Evolutionary conservation across 306 rosid genomes (phyloP).

Genomic region (Lablab purpureus): DNA sequence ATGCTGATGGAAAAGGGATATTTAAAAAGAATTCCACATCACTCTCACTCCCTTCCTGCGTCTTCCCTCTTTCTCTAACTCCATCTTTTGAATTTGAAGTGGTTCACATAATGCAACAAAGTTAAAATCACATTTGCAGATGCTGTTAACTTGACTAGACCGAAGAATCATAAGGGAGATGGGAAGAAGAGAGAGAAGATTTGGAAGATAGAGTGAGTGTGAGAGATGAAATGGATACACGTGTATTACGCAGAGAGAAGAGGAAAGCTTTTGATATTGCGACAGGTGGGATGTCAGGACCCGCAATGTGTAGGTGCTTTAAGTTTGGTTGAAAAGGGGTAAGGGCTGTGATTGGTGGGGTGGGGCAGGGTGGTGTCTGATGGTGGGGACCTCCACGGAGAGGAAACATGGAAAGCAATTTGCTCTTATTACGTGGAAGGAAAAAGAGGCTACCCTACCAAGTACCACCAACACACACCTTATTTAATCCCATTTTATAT

Average conservation of each 20-base stretch:
- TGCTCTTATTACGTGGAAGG: conserved; percentile 7
- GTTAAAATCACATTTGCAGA: conserved; percentile 4
- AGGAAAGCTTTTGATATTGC: conserved; percentile 47
- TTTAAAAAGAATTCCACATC: conserved; percentile 42
- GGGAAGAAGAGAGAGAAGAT: too few relatives aligned
- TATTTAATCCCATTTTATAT: conserved; percentile 8
- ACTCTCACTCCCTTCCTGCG: conserved; percentile 8
- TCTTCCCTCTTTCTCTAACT: neutral
- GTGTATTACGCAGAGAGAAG: conserved; percentile 47
- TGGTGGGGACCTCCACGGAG: conserved; percentile 45
- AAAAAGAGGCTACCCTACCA: conserved; percentile 31
- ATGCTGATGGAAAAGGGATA: conserved; percentile 41
- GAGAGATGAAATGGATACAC: conserved; percentile 44
- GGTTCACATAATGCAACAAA: conserved; percentile 44
- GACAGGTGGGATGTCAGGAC: conserved; percentile 59
- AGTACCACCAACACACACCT: conserved; percentile 36
- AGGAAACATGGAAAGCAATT: conserved; percentile 44
- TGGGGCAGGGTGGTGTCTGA: conserved; percentile 43
- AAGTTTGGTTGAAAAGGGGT: conserved; percentile 54
- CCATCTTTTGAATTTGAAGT: conserved; percentile 25
- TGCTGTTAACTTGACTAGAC: too few relatives aligned
- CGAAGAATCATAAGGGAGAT: too few relatives aligned
- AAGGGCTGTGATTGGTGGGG: conserved; percentile 43
- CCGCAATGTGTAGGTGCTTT: conserved; percentile 54
- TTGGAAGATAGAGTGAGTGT: conserved; percentile 17